Evolutionary conservation across 2,329 filamentous ascomycete genomes (phyloP).

Genomic region (Clathrospora elynae): DNA sequence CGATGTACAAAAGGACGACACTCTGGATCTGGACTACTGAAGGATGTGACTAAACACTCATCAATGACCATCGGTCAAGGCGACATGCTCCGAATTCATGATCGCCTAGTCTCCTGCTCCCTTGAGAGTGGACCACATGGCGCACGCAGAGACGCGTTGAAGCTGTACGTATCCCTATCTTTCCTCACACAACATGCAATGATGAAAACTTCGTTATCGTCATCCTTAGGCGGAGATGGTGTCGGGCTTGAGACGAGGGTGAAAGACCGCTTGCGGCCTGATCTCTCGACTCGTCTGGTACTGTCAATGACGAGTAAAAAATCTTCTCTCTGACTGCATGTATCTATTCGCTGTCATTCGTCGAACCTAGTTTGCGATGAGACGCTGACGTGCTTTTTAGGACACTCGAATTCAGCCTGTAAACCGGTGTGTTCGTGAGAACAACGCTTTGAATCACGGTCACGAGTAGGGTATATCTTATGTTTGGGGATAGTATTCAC

Average conservation of each 20-base stretch:
- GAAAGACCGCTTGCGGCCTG: slow-evolving; percentile 27
- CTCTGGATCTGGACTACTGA: slow-evolving; percentile 57
- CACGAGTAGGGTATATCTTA: too few relatives aligned
- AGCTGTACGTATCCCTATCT: slow-evolving; percentile 14
- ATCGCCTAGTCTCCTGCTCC: not conserved
- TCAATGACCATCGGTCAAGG: not conserved
- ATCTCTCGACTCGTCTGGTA: slow-evolving; percentile 27
- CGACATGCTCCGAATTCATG: too few relatives aligned
- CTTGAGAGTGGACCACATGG: not conserved
- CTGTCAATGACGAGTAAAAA: slow-evolving; percentile 40
- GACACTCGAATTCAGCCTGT: not conserved
- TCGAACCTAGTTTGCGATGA: not conserved
- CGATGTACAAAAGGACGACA: slow-evolving; percentile 48
- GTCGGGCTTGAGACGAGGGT: slow-evolving; percentile 29
- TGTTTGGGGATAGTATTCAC: too few relatives aligned
- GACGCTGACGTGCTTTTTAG: slow-evolving; percentile 3
- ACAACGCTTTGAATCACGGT: too few relatives aligned
- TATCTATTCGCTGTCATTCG: not conserved
- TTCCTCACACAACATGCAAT: slow-evolving; percentile 51
- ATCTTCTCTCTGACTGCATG: slow-evolving; percentile 48
- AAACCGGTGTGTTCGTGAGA: too few relatives aligned
- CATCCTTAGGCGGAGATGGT: slow-evolving; percentile 87
- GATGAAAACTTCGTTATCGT: slow-evolving; percentile 91
- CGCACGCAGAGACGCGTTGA: not conserved
- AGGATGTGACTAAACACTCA: not conserved